Base-by-base conservation (phyloP, 192 early-diverging fungal species). In the Coemansia erecta region DNA sequence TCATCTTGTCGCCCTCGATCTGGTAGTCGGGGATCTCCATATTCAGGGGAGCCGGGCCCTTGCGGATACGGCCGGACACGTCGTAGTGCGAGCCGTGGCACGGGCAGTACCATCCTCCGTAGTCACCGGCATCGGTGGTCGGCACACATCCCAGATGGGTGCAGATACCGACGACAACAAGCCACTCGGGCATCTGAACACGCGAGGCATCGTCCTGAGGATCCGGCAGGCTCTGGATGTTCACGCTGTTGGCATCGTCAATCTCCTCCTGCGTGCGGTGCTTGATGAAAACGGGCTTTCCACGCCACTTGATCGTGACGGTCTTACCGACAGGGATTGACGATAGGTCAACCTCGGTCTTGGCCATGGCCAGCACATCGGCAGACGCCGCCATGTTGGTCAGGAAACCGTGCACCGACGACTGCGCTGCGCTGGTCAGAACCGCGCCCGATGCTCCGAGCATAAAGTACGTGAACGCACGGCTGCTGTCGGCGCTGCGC, bases 11-110 rank as follows among this genome's bases (percentile, higher is more conserved):
- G 48, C 91, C 92, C 62, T 87, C 81, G 58, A 93, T 86, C 53
- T 46, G 57, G 63, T 87, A 85, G 58, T 87, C 81, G 61, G 96
- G 96, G 58, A 98, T 87, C 84, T 98, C 96, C 75, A 98, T 85
- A 87, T 98, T 98, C 44, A 98, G 85, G 33, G 96, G 96, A 56
- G 96, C 96, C 24, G 96, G 96, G 54, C 96, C 96, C 85, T 97
- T 95, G 68, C 96, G 87, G 63, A 96, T 94, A 82, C 95, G 93
- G 45, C 95, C 95, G 56, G 94, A 94, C 64, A 98, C 94, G 77
- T 98, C 96, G 77, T 98, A 98, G 75, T 98, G 96, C 40, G 96
- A 98, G 58, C 96, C 96, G 83, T 98, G 96, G 87, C 96, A 98
- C 53, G 96, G 96, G 82, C 96, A 98, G 88, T 96, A 98, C 96